Evolutionary conservation across 2,329 filamentous ascomycete species (phyloP), one percentile per base, ranked within the genome.

Genomic region (Aspergillus sp.): DNA sequence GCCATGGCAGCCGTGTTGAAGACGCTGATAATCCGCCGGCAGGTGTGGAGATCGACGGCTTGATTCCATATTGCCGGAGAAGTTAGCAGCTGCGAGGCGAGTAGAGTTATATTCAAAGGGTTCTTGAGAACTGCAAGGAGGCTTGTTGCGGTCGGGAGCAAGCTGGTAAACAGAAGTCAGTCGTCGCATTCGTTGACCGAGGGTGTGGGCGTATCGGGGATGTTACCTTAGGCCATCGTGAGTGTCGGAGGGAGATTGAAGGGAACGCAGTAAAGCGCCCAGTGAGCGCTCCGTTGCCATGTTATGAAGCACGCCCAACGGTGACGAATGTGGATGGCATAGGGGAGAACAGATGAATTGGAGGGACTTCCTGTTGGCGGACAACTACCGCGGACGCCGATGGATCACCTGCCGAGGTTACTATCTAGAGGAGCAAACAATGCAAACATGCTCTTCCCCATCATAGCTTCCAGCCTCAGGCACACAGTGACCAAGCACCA

Each of bases 231-330:
- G 80, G 34, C 83, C 85, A 74, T 87, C 85, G 70, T 86, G 80
- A 59, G 83, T 79, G 50, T 81, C 79, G 2, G 83, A 80, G 47
- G 82, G 81, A 6, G 80, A 81, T 68, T 87, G 85, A 40, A 88
- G 75, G 33, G 85, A 85, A 61, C 85, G 79, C 64, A 88, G 70
- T 19, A 87, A 76, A 41, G 83, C 85, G 51, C 82, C 81, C 33
- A 88, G 70, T 46, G 86, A 82, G 64, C 84, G 79, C 73, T 87
- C 85, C 61, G 82, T 83, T 47, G 82, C 80, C 83, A 86, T 86
- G 7, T 52, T 63, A 34, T 27, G 34, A 51, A 17, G 42, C 30
- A 41, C 20, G 17, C 37, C 20, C 19, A 17, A 44, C 30, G 15
- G 34, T 47, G 46, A 34, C 30, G 20, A 39, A 41, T 19, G 17